Conservation (phyloP, 75 land plant species). For the Picea glauca region DNA sequence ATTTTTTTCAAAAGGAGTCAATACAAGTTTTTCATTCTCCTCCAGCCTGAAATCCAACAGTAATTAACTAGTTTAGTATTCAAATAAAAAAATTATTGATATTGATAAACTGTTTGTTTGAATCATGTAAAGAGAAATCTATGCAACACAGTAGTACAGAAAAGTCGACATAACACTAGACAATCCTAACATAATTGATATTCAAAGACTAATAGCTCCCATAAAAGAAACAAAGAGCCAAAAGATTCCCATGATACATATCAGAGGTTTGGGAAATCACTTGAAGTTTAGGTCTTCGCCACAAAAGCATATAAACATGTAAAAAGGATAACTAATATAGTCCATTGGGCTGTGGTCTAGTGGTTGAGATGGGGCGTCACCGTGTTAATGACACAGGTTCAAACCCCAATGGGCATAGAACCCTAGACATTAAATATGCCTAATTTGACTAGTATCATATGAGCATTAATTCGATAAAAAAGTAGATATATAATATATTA, state of each 20-base stretch:
- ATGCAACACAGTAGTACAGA: neutral
- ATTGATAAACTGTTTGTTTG: neutral
- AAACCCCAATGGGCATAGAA: no score
- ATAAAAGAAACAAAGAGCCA: constrained; percentile 1
- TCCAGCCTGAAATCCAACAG: constrained; percentile 56
- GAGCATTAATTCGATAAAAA: no score
- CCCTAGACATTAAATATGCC: no score
- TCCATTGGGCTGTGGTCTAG: no score
- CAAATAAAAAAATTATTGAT: neutral
- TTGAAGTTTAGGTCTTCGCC: neutral
- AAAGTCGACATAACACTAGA: no score
- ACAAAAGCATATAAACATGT: no score
- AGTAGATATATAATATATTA: neutral
- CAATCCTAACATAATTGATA: neutral
- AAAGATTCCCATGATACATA: neutral
- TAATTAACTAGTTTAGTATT: neutral
- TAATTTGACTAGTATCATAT: no score
- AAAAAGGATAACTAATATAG: no score
- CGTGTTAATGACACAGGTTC: no score
- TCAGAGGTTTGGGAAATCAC: neutral
- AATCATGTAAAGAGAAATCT: neutral
- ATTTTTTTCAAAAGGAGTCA: constrained; percentile 98
- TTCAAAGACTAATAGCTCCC: neutral
- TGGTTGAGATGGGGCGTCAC: no score
- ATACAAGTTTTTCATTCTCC: constrained; percentile 92